Base-by-base conservation (phyloP, 257 asterid genomes). In the Nicotiana tabacum region DNA sequence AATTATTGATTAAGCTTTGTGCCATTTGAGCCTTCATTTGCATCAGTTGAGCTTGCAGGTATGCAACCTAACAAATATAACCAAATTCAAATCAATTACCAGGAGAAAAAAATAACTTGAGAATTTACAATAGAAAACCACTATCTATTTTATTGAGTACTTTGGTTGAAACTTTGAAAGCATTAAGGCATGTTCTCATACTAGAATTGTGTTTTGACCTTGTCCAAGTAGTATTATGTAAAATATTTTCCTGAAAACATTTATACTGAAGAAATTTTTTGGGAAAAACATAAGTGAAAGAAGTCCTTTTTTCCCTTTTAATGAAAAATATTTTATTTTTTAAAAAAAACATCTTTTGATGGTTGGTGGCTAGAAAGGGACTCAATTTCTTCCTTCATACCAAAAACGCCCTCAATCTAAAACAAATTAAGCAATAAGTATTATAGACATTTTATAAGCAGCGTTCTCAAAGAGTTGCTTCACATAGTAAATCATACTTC, bases 21-120 rank as follows among this genome's bases (percentile, higher is more conserved):
- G 93, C 91, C 15, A 93, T 82, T 51, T 91, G 94, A 57, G 91
- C 87, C 83, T 90, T 95, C 78, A 85, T 89, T 87, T 93, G 95
- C 93, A 93, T 83, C 66, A 95, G 80, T 70, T 95, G 99, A 65
- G 94, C 94, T 91, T 95, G 97, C 83, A 95, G 80, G 82, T 85
- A 87, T 78, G 97, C 90, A 69, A 95, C 98, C 98, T 95, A 35
- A 24, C 48, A 48, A 74, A 62, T 5, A 29, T n/a, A 37, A 27
- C 29, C 16, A 62, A 80, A 80, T 8, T 16, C 4, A 46, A 24
- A 46, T 46, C 39, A 72, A 6, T 12, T 46, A 72, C 15, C 21
- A 43, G 12, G 4, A 70, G 3, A n/a, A 18, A 5, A 12, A 30
- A 62, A 29, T 13, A 62, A 3, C 67, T 62, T 62, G 9, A 12